Evolutionary conservation across 1,284 basidiomycete genomes (phyloP), one percentile per base, ranked within the genome.

Genomic region (Heliocybe sulcata): DNA sequence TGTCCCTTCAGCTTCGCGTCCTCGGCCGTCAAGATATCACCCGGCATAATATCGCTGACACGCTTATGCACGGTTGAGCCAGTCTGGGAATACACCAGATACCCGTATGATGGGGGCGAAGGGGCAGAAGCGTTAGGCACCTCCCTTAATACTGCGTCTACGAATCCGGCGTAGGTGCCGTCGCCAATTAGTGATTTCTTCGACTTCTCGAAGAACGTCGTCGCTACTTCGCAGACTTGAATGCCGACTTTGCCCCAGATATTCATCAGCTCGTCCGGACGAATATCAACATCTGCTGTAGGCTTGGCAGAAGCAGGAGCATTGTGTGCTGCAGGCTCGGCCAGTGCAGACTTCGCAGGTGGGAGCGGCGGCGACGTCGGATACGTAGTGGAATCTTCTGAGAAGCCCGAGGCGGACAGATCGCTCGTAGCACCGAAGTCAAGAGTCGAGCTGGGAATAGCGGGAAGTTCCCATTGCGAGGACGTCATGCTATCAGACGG

Each of bases 1-100:
- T 93, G 89, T 0, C 94, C 94, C 67, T 93, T 94, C 63, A 98
- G 76, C 66, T 83, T 87, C 53, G 89, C 90, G 54, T 92, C 89
- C 54, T 78, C 72, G 60, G 95, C 71, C 52, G 83, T 79, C 42
- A 93, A 77, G 3, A 97, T 72, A 69, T 97, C 94, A 1, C 94
- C 94, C 0, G 92, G 86, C 73, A 92, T 77, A 55, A 93, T 88
- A 54, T 94, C 92, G 63, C 86, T 88, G 42, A 77, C 74, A 33
- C 87, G 76, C 60, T 85, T 83, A 67, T 88, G 80, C 55, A 94
- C 86, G 1, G 83, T 75, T 0, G 64, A 61, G 0, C 79, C 86
- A 9, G 77, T 81, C 70, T 94, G 92, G 56, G 79, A 75, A 64
- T 90, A 94, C 29, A 94, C 75, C 8, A 87, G 69, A 64, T 89